Conservation (phyloP, 2,329 filamentous ascomycete genomes). For the Furcasterigmium sp. region DNA sequence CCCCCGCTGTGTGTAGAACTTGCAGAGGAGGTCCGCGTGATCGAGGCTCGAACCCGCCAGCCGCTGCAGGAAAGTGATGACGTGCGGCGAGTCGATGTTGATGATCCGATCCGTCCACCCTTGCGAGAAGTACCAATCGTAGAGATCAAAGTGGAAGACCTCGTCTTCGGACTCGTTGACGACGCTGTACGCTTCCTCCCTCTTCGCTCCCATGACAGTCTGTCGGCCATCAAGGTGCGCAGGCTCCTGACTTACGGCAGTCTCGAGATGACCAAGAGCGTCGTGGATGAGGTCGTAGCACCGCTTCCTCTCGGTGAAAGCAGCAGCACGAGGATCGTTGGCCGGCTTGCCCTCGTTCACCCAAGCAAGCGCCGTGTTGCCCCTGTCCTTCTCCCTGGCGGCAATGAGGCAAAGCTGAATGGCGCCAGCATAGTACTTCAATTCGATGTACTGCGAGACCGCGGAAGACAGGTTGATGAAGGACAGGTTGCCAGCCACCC, state of each 20-base stretch:
- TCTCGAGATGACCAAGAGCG: constrained; percentile 75
- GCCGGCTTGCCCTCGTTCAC: constrained; percentile 75
- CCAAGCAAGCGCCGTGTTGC: constrained; percentile 80
- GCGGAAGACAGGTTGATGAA: constrained; percentile 75
- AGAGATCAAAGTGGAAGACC: constrained; percentile 93
- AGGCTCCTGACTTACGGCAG: constrained; percentile 60
- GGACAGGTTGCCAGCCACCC: constrained; percentile 78
- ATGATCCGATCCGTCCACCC: constrained; percentile 83
- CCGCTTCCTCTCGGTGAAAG: constrained; percentile 65
- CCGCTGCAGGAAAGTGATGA: constrained; percentile 78
- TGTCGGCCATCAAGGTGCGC: constrained; percentile 73
- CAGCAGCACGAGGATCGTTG: constrained; percentile 61
- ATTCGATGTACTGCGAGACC: constrained; percentile 69
- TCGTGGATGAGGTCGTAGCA: constrained; percentile 87
- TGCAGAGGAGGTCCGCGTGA: constrained; percentile 88
- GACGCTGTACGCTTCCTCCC: constrained; percentile 83
- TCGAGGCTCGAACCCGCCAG: constrained; percentile 66
- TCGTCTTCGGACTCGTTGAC: constrained; percentile 86
- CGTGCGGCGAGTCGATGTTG: constrained; percentile 76
- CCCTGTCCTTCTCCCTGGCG: constrained; percentile 78
- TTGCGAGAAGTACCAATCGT: constrained; percentile 91
- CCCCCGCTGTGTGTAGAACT: constrained; percentile 81
- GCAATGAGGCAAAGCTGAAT: constrained; percentile 83
- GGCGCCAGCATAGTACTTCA: constrained; percentile 90
- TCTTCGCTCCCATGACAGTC: constrained; percentile 71